These are phyloP conservation scores for Primulina eburnea DNA, from an alignment of 257 asterid genomes.

Conservation along the genomic window DNA sequence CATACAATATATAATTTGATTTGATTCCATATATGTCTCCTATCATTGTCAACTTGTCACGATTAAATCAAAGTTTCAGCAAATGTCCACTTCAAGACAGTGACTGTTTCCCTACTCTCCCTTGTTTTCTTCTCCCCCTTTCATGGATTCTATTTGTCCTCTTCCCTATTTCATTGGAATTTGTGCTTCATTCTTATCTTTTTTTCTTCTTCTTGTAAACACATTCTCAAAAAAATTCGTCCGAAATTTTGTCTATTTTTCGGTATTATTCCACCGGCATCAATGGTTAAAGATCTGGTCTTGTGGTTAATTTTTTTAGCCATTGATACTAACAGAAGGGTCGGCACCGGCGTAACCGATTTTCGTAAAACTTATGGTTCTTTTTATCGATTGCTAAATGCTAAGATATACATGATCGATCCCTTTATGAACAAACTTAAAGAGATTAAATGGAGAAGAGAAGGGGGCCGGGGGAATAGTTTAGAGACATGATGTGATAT, in stretches of 20 bases:
- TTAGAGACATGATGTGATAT: not conserved
- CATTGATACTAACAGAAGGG: too few relatives aligned
- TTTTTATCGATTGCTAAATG: too few relatives aligned
- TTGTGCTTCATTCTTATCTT: not conserved
- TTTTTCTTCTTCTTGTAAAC: not conserved
- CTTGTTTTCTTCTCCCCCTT: not conserved
- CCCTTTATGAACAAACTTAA: too few relatives aligned
- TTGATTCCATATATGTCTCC: constrained; percentile 7
- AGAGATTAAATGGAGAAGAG: too few relatives aligned
- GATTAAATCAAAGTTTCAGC: constrained; percentile 31
- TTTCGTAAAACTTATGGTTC: too few relatives aligned
- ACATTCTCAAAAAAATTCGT: not conserved
- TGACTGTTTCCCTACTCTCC: not conserved
- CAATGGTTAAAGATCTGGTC: not conserved
- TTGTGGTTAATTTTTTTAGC: too few relatives aligned
- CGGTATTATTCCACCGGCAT: not conserved
- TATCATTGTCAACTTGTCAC: constrained; percentile 29
- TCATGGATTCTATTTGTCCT: not conserved
- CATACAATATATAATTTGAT: too few relatives aligned
- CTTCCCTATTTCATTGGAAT: not conserved
- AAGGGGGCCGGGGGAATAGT: too few relatives aligned
- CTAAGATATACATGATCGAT: too few relatives aligned
- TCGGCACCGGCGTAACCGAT: too few relatives aligned
- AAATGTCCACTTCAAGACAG: not conserved
- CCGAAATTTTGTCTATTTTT: too few relatives aligned